phyloP scores from a whole-genome alignment of 345 rosid species.

The Laguncularia racemosa region DNA sequence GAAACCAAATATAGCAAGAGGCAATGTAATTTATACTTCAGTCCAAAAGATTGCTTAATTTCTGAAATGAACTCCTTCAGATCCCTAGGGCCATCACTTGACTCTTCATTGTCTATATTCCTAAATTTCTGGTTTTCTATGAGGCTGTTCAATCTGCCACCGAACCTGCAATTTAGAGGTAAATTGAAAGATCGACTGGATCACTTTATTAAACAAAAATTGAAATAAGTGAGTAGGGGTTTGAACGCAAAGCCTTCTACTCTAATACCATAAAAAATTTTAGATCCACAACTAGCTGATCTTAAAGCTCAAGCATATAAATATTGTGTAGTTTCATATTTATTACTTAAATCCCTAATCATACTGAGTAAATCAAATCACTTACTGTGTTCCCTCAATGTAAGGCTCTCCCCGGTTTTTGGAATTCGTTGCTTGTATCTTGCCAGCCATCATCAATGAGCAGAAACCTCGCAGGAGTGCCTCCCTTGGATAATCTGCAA shows the following conservation, averaged over 20 bases:
- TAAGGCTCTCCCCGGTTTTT: conserved; percentile 39
- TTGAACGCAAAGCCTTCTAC: too few relatives aligned
- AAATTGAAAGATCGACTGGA: too few relatives aligned
- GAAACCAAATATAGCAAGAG: background rate
- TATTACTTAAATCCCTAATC: background rate
- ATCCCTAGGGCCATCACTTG: conserved; percentile 18
- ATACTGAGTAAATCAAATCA: conserved; percentile 1
- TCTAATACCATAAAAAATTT: too few relatives aligned
- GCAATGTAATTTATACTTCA: conserved; percentile 23
- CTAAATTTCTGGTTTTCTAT: conserved; percentile 40
- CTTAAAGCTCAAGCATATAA: background rate
- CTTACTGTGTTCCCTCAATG: conserved; percentile 48
- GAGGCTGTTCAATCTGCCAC: conserved; percentile 43
- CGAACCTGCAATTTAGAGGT: conserved; percentile 33
- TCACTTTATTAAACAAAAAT: too few relatives aligned
- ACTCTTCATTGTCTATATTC: conserved; percentile 17
- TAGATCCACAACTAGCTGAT: too few relatives aligned
- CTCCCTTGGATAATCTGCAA: conserved; percentile 46
- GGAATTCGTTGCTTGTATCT: conserved; percentile 45
- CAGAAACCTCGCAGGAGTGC: conserved; percentile 47
- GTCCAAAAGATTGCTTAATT: conserved; percentile 32
- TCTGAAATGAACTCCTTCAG: conserved; percentile 46
- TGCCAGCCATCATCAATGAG: conserved; percentile 67
- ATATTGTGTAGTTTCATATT: too few relatives aligned
- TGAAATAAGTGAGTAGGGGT: too few relatives aligned